Evolutionary conservation across 495 filamentous ascomycete genomes (phyloP).

Genomic region (Penicillium roqueforti): DNA sequence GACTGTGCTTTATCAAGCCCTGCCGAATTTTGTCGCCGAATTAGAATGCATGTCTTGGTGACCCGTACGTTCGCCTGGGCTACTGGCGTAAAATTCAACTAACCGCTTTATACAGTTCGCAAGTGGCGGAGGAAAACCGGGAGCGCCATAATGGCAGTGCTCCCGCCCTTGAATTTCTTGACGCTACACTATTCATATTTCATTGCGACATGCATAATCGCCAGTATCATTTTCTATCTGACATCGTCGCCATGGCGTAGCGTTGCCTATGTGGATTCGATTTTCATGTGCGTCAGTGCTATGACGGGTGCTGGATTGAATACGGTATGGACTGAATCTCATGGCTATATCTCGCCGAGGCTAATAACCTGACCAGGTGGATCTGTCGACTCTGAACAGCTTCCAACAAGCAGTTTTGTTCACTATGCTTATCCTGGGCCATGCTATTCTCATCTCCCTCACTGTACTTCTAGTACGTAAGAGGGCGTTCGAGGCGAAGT

Average conservation of each 20-base stretch:
- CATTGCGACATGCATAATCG: constrained; percentile 57
- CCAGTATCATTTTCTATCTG: constrained; percentile 70
- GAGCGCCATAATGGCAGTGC: constrained; percentile 26
- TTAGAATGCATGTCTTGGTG: constrained; percentile 2
- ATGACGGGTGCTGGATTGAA: constrained; percentile 79
- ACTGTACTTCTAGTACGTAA: constrained; percentile 55
- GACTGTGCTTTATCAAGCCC: neutral
- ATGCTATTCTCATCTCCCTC: constrained; percentile 47
- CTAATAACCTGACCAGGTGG: constrained; percentile 36
- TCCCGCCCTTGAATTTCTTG: constrained; percentile 65
- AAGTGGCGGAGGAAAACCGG: constrained; percentile 19
- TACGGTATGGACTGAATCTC: constrained; percentile 45
- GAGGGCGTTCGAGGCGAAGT: constrained; percentile 65
- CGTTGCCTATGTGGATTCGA: constrained; percentile 67
- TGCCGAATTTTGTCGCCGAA: neutral
- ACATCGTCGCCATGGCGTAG: constrained; percentile 56
- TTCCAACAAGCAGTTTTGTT: constrained; percentile 78
- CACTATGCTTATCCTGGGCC: constrained; percentile 66
- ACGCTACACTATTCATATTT: constrained; percentile 79
- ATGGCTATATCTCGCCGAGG: neutral
- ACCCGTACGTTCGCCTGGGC: constrained; percentile 6
- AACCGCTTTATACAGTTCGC: constrained; percentile 14
- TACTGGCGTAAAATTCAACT: neutral
- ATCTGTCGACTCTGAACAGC: constrained; percentile 65
- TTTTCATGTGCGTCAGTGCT: constrained; percentile 74